These are phyloP conservation scores for Talaromyces amestolkiae DNA, from an alignment of 2,329 filamentous ascomycete species.

Conservation along the genomic window DNA sequence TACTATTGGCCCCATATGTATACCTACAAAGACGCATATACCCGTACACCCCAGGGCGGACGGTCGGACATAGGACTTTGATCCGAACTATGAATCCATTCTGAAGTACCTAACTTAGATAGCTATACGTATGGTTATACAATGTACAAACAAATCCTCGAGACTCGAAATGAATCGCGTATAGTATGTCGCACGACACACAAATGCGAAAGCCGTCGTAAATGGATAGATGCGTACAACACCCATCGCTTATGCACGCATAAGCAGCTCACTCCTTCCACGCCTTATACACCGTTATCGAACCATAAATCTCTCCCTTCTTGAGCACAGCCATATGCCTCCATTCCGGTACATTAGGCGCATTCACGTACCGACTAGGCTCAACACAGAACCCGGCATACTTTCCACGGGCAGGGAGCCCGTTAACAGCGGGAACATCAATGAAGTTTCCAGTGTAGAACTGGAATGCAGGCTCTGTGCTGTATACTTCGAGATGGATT, in stretches of 20 bases:
- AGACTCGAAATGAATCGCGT: neutral
- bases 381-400: slow-evolving; percentile 87
- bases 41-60: neutral
- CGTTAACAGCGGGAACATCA: slow-evolving; percentile 64
- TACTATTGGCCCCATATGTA: neutral
- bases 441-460: slow-evolving; percentile 92
- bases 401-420: slow-evolving; percentile 60
- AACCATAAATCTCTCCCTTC: slow-evolving; percentile 80
- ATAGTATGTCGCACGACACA: neutral
- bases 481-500: slow-evolving; percentile 80
- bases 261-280: slow-evolving; percentile 62
- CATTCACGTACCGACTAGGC: slow-evolving; percentile 87
- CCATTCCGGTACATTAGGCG: slow-evolving; percentile 78
- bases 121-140: neutral
- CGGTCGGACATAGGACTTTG: neutral
- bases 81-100: neutral
- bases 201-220: neutral
- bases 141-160: neutral
- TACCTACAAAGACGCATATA: neutral
- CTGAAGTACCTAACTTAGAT: neutral
- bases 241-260: slow-evolving; percentile 26
- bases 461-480: slow-evolving; percentile 94
- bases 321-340: slow-evolving; percentile 74
- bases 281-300: slow-evolving; percentile 75
- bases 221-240: neutral